Conservation (phyloP, 208 protist genomes). For the Wallacemonas sp. region DNA sequence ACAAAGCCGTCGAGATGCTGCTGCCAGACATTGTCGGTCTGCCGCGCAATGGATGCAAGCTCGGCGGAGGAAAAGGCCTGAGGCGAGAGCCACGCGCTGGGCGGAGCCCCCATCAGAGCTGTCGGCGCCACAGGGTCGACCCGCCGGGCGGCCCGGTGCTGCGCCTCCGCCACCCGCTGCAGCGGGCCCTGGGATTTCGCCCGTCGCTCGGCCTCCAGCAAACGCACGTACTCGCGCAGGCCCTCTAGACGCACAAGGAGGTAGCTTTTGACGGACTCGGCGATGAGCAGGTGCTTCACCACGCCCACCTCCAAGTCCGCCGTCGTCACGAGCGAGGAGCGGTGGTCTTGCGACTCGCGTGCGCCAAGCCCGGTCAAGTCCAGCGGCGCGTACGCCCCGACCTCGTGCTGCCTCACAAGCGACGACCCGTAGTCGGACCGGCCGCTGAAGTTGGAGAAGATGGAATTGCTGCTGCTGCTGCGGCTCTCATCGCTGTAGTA, state of each 20-base stretch:
- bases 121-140: not conserved
- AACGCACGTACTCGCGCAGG: not conserved
- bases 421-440: constrained; percentile 5
- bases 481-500: not conserved
- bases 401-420: not conserved
- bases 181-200: not conserved
- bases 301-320: constrained; percentile 46
- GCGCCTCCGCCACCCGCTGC: constrained; percentile 10
- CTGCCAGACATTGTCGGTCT: constrained; percentile 20
- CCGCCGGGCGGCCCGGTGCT: not conserved
- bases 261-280: constrained; percentile 26
- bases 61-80: not conserved
- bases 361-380: not conserved
- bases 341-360: constrained; percentile 30
- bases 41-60: not conserved
- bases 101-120: not conserved
- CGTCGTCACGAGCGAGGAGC: constrained; percentile 38
- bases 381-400: not conserved
- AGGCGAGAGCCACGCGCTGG: not conserved
- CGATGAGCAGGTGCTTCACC: constrained; percentile 20
- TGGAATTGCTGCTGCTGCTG: constrained; percentile 1
- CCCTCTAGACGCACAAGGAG: constrained; percentile 16
- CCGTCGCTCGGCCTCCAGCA: not conserved
- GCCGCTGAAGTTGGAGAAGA: constrained; percentile 13
- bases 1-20: constrained; percentile 53